A percentile compares a stretch with the other conserved stretches of the same genome.
Evolutionary conservation across 2,329 filamentous ascomycete genomes (phyloP).

Genomic region (Tolypocladium ovalisporum): DNA sequence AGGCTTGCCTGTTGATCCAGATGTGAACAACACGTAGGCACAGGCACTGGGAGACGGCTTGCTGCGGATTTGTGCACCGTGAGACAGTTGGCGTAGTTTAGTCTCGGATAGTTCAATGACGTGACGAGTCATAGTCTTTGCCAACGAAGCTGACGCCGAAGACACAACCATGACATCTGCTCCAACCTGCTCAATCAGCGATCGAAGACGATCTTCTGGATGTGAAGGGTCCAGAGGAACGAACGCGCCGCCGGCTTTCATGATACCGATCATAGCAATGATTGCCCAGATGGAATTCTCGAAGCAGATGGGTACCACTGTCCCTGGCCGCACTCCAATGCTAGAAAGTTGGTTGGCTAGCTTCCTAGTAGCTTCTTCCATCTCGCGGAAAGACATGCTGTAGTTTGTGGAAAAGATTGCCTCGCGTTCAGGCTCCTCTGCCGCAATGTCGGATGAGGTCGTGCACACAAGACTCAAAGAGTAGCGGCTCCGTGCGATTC

Average conservation of each 20-base stretch:
- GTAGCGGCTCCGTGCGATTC: background rate
- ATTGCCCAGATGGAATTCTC: slow-evolving; percentile 9
- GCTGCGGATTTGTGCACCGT: background rate
- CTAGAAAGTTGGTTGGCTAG: background rate
- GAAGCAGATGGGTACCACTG: slow-evolving; percentile 1
- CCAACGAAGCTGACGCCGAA: background rate
- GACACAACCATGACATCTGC: background rate
- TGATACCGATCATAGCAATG: slow-evolving; percentile 11
- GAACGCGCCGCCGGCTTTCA: slow-evolving; percentile 12
- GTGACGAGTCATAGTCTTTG: background rate
- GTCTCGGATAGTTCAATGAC: background rate
- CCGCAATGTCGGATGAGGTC: slow-evolving; percentile 3
- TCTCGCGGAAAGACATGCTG: background rate
- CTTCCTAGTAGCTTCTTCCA: background rate
- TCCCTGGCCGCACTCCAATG: background rate
- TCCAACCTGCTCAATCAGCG: background rate
- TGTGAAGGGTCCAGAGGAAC: background rate
- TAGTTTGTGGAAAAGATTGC: slow-evolving; percentile 4
- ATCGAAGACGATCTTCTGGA: background rate
- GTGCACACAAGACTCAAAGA: slow-evolving; percentile 13
- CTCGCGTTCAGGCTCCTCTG: background rate
- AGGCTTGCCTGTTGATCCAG: slow-evolving; percentile 14
- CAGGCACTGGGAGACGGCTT: background rate
- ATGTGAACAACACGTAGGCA: slow-evolving; percentile 16
- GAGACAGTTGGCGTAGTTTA: background rate